Conservation (phyloP, 805 yeast species). For the Yarrowia sp. region DNA sequence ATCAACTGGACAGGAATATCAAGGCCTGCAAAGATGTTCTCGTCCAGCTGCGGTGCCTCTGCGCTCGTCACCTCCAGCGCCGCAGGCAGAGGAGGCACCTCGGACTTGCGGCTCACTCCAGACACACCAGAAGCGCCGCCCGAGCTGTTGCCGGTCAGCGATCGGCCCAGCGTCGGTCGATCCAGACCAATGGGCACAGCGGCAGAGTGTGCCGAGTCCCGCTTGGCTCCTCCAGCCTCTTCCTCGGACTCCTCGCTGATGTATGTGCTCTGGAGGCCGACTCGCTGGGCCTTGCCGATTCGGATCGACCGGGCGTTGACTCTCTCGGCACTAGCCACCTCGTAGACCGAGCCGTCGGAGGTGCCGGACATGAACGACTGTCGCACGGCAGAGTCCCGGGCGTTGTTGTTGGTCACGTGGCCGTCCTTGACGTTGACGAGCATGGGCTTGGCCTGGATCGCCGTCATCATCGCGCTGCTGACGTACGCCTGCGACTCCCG, state of each 20-base stretch:
- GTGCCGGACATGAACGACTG: conserved; percentile 26
- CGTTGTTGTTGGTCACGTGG: not conserved
- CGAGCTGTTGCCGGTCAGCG: conserved; percentile 4
- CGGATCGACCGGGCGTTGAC: conserved; percentile 48
- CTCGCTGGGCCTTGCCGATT: conserved; percentile 44
- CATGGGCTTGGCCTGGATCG: conserved; percentile 76
- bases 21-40: conserved; percentile 16
- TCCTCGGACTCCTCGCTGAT: conserved; percentile 31
- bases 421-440: conserved; percentile 58
- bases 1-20: conserved; percentile 35
- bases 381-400: not conserved
- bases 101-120: conserved; percentile 11
- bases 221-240: not conserved
- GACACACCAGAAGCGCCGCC: not conserved
- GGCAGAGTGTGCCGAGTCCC: not conserved
- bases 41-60: conserved; percentile 19
- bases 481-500: conserved; percentile 56
- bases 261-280: conserved; percentile 19
- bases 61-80: not conserved
- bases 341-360: conserved; percentile 23
- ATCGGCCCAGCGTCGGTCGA: conserved; percentile 13
- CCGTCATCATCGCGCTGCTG: conserved; percentile 63
- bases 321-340: conserved; percentile 41
- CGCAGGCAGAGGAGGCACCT: conserved; percentile 19
- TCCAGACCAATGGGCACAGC: conserved; percentile 29